Base-by-base conservation (phyloP, 495 filamentous ascomycete genomes). In the Aspergillus incahuasiensis region DNA sequence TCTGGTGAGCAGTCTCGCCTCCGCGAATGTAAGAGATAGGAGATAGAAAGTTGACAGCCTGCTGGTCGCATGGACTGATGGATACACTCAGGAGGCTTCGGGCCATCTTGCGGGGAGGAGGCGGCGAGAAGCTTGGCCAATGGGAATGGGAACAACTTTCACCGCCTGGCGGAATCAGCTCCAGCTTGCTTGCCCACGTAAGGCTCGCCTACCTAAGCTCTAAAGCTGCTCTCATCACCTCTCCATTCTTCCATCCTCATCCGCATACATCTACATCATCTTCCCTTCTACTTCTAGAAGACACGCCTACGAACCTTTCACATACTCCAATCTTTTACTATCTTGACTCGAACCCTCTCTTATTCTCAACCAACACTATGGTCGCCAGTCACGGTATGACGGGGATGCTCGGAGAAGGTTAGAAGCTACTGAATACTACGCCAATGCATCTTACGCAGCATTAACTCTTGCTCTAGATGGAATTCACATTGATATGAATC, bases 401-500 rank as follows among this genome's bases (percentile, higher is more conserved):
- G 61, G 87, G 88, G 58, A 79, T 80, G 73, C 74, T 91, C 54
- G 87, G 80, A 58, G 86, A 90, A 82, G 88, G 88, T 88, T 34
- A 66, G 73, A 52, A 51, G 57, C 58, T 60, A 55, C 66, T 56
- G 63, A 57, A 52, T 67, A 57, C 58, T 58, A 32, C 38, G 20
- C 11, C 19, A 42, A 18, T 45, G 6, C 8, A 15, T n/a, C 38
- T 48, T 20, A 45, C 46, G 44, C 56, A 34, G 25, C 63, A 57
- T 68, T 74, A 61, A 74, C 49, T 25, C 21, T 25, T 48, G 57
- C 47, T 40, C 18, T 39, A 98, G 94, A 98, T 92, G 94, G 94
- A 67, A 96, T 98, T 68, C 94, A 98, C 73, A 76, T 98, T 50
- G 94, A 98, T 68, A 97, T 98, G 94, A 88, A 96, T 61, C 88